A percentile compares a stretch with the other conserved stretches of the same genome.
Conservation (phyloP, 768 basidiomycete species). For the Crucibulum laeve region DNA sequence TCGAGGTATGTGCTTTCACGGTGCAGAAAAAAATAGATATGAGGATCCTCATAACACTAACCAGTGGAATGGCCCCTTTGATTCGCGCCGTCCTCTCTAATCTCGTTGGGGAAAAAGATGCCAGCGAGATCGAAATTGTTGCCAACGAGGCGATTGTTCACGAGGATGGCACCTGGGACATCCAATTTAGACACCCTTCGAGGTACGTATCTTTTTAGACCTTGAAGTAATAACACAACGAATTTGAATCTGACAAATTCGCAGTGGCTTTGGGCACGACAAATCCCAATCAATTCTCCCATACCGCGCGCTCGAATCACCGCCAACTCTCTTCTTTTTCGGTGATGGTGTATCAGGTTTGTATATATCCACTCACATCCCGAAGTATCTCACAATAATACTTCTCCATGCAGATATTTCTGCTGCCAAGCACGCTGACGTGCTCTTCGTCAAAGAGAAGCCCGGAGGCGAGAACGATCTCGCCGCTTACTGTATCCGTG, state of each 20-base stretch:
- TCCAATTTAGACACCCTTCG: conserved; percentile 85
- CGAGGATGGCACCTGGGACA: conserved; percentile 69
- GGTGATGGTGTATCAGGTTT: conserved; percentile 95
- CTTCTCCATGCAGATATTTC: conserved; percentile 63
- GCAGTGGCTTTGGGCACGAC: conserved; percentile 88
- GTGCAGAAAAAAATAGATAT: too few species aligned
- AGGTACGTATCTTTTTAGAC: conserved; percentile 47
- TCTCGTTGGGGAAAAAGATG: conserved; percentile 69
- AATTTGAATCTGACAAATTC: too few species aligned
- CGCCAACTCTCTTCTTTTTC: conserved; percentile 91
- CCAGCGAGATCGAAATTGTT: conserved; percentile 81
- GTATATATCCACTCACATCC: conserved; percentile 14
- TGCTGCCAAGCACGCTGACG: conserved; percentile 87
- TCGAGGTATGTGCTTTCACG: conserved; percentile 58
- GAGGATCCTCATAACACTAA: not conserved
- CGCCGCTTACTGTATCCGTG: conserved; percentile 72
- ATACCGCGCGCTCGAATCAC: conserved; percentile 64
- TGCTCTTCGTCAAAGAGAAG: conserved; percentile 91
- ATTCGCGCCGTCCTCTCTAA: conserved; percentile 89
- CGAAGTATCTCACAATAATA: not conserved
- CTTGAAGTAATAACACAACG: too few species aligned
- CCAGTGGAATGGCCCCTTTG: conserved; percentile 18
- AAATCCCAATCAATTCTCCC: conserved; percentile 94
- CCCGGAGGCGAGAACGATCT: conserved; percentile 81
- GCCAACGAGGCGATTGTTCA: conserved; percentile 81